Evolutionary conservation across 768 basidiomycete species (phyloP).

Genomic region (Tephrocybe sp.): DNA sequence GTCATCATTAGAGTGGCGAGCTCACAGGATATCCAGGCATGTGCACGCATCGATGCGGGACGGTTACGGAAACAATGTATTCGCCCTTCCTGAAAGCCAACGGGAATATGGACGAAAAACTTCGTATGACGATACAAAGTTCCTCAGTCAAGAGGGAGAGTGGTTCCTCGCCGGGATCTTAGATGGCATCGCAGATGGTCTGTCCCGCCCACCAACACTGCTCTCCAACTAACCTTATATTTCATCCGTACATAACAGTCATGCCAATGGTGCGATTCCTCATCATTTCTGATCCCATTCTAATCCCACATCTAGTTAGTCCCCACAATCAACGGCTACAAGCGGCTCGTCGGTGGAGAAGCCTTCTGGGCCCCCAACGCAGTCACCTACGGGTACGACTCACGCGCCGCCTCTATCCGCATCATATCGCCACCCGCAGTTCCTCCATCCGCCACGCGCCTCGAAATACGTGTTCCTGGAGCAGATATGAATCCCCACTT

Average conservation of each 20-base stretch:
- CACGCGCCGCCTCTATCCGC: conserved; percentile 86
- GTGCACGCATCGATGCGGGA: conserved; percentile 88
- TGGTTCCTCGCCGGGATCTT: conserved; percentile 94
- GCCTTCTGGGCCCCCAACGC: conserved; percentile 94
- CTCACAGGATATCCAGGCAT: conserved; percentile 50
- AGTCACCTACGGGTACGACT: conserved; percentile 94
- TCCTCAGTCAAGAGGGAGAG: conserved; percentile 80
- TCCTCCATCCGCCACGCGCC: conserved; percentile 75
- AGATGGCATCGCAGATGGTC: conserved; percentile 87
- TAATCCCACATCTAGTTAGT: conserved; percentile 50
- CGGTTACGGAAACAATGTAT: conserved; percentile 67
- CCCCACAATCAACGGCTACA: conserved; percentile 95
- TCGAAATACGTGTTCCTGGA: conserved; percentile 93
- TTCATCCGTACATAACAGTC: conserved; percentile 37
- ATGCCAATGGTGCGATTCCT: conserved; percentile 68
- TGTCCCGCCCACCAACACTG: conserved; percentile 19
- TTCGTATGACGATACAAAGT: conserved; percentile 82
- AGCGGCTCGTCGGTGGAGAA: conserved; percentile 90
- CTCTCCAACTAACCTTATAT: background rate
- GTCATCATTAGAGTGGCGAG: background rate
- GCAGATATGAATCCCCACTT: conserved; percentile 97
- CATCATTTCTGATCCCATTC: background rate
- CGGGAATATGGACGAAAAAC: conserved; percentile 58
- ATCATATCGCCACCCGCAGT: conserved; percentile 91
- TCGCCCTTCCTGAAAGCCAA: conserved; percentile 67